A percentile compares a stretch with the other conserved stretches of the same genome.
These are phyloP conservation scores for Penicillium psychrosexuale DNA, from an alignment of 2,329 filamentous ascomycete species.

Conservation along the genomic window DNA sequence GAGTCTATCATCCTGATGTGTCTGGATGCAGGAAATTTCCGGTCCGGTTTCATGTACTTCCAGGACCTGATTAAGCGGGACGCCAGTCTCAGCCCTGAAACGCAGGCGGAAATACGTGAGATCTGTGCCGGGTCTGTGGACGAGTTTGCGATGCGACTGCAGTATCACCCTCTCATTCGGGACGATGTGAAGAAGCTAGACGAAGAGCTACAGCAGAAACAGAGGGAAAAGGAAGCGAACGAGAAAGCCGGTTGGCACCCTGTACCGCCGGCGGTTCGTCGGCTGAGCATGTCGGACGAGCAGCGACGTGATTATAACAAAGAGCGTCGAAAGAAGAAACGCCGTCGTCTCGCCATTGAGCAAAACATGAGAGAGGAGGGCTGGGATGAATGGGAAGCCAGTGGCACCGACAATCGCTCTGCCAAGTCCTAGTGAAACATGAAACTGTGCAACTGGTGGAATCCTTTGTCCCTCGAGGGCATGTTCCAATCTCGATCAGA, in stretches of 20 bases:
- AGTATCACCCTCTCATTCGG: slow-evolving; percentile 30
- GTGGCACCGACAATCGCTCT: neutral
- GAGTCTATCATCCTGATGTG: slow-evolving; percentile 61
- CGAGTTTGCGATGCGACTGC: slow-evolving; percentile 30
- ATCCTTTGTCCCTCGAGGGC: neutral
- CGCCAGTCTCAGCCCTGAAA: slow-evolving; percentile 24
- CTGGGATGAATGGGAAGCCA: slow-evolving; percentile 17
- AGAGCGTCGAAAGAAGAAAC: slow-evolving; percentile 22
- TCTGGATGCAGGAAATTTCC: slow-evolving; percentile 38
- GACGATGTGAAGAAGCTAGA: slow-evolving; percentile 7
- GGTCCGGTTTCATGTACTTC: slow-evolving; percentile 39
- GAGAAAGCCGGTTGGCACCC: neutral
- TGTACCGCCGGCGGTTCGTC: slow-evolving; percentile 6
- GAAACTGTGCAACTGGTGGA: neutral
- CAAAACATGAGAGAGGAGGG: slow-evolving; percentile 20
- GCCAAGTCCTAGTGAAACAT: slow-evolving; percentile 2
- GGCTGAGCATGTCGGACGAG: slow-evolving; percentile 11
- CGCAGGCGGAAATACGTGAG: slow-evolving; percentile 27
- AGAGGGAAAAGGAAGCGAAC: neutral
- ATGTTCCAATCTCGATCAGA: neutral
- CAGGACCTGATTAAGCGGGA: slow-evolving; percentile 35
- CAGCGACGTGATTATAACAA: slow-evolving; percentile 18
- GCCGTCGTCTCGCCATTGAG: slow-evolving; percentile 19
- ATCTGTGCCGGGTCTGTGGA: slow-evolving; percentile 30
- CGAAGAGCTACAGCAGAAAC: slow-evolving; percentile 2